A percentile compares a stretch with the other conserved stretches of the same genome.
Evolutionary conservation across 257 asterid species (phyloP).

Genomic region (Solanum neorickii): DNA sequence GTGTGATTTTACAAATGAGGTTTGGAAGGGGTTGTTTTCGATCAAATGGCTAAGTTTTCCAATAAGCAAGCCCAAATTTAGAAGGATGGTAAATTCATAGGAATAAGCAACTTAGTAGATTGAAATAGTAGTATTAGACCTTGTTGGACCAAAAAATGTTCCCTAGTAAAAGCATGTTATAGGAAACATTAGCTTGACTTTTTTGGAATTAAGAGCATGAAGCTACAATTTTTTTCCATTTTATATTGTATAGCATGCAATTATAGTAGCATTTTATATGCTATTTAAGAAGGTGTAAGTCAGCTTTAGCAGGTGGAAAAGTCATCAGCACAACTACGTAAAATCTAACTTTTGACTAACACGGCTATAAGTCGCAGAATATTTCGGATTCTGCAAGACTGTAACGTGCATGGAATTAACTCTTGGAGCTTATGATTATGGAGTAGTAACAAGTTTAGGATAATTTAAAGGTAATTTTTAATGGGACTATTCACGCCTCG

Average conservation of each 20-base stretch:
- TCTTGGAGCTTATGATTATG: neutral
- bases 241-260: neutral
- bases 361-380: neutral
- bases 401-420: neutral
- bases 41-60: neutral
- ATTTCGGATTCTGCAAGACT: neutral
- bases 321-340: neutral
- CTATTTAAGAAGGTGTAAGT: neutral
- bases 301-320: neutral
- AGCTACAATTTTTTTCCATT: neutral
- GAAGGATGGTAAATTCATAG: neutral
- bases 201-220: neutral
- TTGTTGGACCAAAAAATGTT: neutral
- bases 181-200: neutral
- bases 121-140: neutral
- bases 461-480: neutral
- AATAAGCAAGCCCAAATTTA: neutral
- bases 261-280: neutral
- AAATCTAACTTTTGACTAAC: neutral
- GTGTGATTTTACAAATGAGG: neutral
- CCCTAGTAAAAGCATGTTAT: neutral
- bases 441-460: neutral
- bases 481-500: accelerated
- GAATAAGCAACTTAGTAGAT: neutral
- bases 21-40: neutral